Percentiles rank a stretch among this genome's conserved stretches.
Evolutionary conservation across 1,139 yeast genomes (phyloP).

Genomic region (Scheffersomyces stambukii): DNA sequence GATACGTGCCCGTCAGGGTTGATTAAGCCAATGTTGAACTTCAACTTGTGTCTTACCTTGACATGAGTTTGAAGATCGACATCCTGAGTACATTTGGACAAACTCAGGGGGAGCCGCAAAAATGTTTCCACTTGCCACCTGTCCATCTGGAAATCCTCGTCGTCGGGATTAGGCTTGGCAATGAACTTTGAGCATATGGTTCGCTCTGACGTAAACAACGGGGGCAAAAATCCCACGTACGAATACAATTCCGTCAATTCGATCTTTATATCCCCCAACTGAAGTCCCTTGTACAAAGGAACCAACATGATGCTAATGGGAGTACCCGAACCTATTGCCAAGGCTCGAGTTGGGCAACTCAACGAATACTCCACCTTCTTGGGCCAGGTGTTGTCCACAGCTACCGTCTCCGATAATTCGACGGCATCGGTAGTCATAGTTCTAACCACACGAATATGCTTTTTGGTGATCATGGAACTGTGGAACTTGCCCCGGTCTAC

Average conservation of each 20-base stretch:
- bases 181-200: slow-evolving; percentile 40
- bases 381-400: slow-evolving; percentile 97
- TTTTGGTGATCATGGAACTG: slow-evolving; percentile 59
- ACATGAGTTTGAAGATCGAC: slow-evolving; percentile 60
- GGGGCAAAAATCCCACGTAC: slow-evolving; percentile 55
- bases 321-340: slow-evolving; percentile 80
- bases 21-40: slow-evolving; percentile 57
- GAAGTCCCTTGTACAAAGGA: slow-evolving; percentile 78
- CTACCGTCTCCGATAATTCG: slow-evolving; percentile 86
- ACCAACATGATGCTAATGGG: slow-evolving; percentile 69
- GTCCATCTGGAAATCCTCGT: slow-evolving; percentile 49
- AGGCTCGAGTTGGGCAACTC: slow-evolving; percentile 82
- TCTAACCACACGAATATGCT: slow-evolving; percentile 78
- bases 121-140: slow-evolving; percentile 71
- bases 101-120: slow-evolving; percentile 63
- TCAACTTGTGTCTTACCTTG: slow-evolving; percentile 68
- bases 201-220: slow-evolving; percentile 58
- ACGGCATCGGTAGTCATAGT: slow-evolving; percentile 85
- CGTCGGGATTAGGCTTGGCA: slow-evolving; percentile 21
- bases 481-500: slow-evolving; percentile 82
- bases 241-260: slow-evolving; percentile 65
- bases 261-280: slow-evolving; percentile 66
- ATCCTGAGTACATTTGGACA: slow-evolving; percentile 80
- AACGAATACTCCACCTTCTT: slow-evolving; percentile 85
- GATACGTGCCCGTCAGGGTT: slow-evolving; percentile 78